Percentiles rank a stretch among this genome's conserved stretches.
phyloP scores from a whole-genome alignment of 805 yeast species.

The Starmera amethionina region DNA sequence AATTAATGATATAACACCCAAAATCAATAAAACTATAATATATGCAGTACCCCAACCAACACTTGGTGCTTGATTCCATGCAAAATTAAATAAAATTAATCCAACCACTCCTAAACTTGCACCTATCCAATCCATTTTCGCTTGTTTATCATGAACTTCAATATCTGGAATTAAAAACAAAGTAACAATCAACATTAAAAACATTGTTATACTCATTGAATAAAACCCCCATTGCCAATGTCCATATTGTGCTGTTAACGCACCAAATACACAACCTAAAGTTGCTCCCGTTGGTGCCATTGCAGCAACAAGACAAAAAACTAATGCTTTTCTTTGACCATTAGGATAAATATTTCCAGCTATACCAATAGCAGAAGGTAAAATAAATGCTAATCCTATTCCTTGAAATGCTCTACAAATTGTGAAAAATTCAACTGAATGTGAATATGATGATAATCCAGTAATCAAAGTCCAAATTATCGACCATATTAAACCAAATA shows the following conservation, averaged over 20 bases:
- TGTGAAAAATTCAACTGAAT: slow-evolving; percentile 39
- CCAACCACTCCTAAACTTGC: slow-evolving; percentile 48
- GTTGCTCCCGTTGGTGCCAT: slow-evolving; percentile 55
- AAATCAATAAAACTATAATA: slow-evolving; percentile 42
- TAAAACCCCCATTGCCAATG: slow-evolving; percentile 46
- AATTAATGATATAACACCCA: slow-evolving; percentile 34
- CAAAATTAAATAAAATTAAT: slow-evolving; percentile 52
- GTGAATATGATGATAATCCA: slow-evolving; percentile 46
- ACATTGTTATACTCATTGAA: slow-evolving; percentile 27
- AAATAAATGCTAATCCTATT: slow-evolving; percentile 46
- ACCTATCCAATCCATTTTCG: slow-evolving; percentile 42
- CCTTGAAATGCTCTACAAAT: slow-evolving; percentile 52
- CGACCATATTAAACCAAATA: slow-evolving; percentile 47
- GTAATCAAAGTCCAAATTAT: slow-evolving; percentile 48
- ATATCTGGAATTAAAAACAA: slow-evolving; percentile 24
- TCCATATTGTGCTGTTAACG: slow-evolving; percentile 31
- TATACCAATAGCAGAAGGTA: slow-evolving; percentile 54
- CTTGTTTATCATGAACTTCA: slow-evolving; percentile 9
- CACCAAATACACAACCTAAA: slow-evolving; percentile 41
- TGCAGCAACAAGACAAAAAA: slow-evolving; percentile 46
- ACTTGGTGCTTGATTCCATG: slow-evolving; percentile 69
- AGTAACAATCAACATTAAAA: slow-evolving; percentile 20
- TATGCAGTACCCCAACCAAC: slow-evolving; percentile 59
- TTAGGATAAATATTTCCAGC: slow-evolving; percentile 35
- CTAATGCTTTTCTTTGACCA: slow-evolving; percentile 40